Evolutionary conservation across 768 basidiomycete species (phyloP).

Genomic region (Hericium rajendrae): DNA sequence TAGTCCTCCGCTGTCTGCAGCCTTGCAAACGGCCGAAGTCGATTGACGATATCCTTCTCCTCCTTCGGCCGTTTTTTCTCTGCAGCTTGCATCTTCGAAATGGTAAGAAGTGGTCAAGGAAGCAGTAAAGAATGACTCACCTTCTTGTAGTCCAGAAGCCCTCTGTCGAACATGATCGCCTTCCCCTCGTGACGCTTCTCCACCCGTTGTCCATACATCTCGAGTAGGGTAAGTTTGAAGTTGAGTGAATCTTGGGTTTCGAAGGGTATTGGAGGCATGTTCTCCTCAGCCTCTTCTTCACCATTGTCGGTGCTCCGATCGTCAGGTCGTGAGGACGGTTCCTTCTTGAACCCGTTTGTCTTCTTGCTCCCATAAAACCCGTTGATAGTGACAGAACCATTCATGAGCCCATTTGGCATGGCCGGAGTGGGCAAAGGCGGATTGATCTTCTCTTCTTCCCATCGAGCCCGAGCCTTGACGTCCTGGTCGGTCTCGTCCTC

Average conservation of each 20-base stretch:
- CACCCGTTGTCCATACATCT: constrained; percentile 86
- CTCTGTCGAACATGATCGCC: constrained; percentile 84
- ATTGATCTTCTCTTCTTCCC: constrained; percentile 30
- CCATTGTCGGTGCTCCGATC: constrained; percentile 32
- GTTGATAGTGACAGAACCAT: constrained; percentile 19
- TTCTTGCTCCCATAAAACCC: constrained; percentile 27
- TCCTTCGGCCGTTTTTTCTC: constrained; percentile 90
- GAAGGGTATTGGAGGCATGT: constrained; percentile 61
- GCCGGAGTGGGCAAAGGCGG: constrained; percentile 16
- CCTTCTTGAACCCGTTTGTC: constrained; percentile 22
- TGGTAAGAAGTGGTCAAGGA: constrained; percentile 2
- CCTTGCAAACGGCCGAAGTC: constrained; percentile 83
- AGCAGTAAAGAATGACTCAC: constrained; percentile 30
- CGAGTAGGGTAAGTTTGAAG: constrained; percentile 82
- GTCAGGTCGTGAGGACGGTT: constrained; percentile 16
- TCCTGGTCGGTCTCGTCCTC: constrained; percentile 75
- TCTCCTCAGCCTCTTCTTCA: constrained; percentile 47
- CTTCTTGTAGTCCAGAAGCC: constrained; percentile 90
- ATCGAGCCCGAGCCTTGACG: constrained; percentile 41
- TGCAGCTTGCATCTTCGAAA: constrained; percentile 68
- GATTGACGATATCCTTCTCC: constrained; percentile 82
- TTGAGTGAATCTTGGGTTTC: constrained; percentile 78
- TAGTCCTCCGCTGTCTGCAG: constrained; percentile 89
- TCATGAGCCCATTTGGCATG: constrained; percentile 24
- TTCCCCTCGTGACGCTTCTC: constrained; percentile 81